Evolutionary conservation across 768 basidiomycete species (phyloP), one percentile per base, ranked within the genome.

Genomic region (Kwoniella botswanensis): DNA sequence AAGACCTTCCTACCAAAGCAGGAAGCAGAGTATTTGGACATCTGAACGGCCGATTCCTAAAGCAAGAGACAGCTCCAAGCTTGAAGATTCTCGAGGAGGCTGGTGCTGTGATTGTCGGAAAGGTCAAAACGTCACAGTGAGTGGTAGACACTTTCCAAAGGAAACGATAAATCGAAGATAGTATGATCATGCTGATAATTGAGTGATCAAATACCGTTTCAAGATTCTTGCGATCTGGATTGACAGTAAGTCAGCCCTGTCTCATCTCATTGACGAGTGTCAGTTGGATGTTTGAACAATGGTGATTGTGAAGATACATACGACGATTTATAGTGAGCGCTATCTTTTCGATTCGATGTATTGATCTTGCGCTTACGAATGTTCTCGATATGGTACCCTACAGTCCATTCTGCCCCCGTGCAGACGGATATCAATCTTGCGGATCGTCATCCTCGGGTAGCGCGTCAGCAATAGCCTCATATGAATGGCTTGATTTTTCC

Each of bases 401-500:
- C 72, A 79, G 79, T 58, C 26, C 26, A 26, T 26, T 26, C 26
- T 26, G 3, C 26, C 68, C 78, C 22, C 76, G 82, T 13, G 79
- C 71, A 22, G 82, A 83, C 63, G 72, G 73, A 2, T 81, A 74
- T 54, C 80, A 79, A 55, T 63, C 70, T n/a, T 70, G 73, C 50
- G 63, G 65, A 1, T 71, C 78, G 13, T 78, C 76, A n/a, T 81
- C 80, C 15, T 64, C 70, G n/a, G 78, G 80, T 3, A 71, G 76
- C 1, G 78, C 64, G 18, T 63, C 74, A 67, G 76, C 75, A 21
- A 73, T 79, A 29, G 81, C 68, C 1, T 75, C 82, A 2, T 83
- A 83, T 61, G 74, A 71, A 13, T 81, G 78, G 75, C 72, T 83
- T 11, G 82, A 83, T 65, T 56, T 73, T 43, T 68, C 76, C 18